Evolutionary conservation across 2,329 filamentous ascomycete genomes (phyloP).

Genomic region (Sporothrix variecibatus): DNA sequence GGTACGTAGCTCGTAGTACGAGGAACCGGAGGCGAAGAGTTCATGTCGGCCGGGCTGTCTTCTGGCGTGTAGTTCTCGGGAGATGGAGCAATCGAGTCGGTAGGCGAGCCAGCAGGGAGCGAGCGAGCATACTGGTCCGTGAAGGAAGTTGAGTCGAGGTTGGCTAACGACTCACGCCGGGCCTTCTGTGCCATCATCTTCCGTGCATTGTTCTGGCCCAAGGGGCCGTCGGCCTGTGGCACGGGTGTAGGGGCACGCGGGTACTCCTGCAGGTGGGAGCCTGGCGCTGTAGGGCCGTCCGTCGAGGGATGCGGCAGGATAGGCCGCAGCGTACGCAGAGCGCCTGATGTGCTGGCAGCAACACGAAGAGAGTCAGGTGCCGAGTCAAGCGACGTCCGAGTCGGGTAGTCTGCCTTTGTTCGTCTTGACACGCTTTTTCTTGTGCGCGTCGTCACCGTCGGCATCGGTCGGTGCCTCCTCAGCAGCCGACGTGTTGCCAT

Average conservation of each 20-base stretch:
- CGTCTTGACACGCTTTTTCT: constrained; percentile 78
- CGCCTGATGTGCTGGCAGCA: constrained; percentile 87
- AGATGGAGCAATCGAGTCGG: constrained; percentile 54
- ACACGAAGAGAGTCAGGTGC: constrained; percentile 80
- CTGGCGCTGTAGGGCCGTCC: constrained; percentile 37
- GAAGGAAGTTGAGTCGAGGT: constrained; percentile 38
- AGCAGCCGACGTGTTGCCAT: constrained; percentile 73
- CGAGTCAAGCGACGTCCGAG: constrained; percentile 67
- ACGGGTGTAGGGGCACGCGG: constrained; percentile 77
- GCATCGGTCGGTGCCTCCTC: constrained; percentile 59
- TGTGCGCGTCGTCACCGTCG: constrained; percentile 59
- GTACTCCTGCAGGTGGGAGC: constrained; percentile 66
- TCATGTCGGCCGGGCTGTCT: constrained; percentile 77
- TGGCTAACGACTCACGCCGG: constrained; percentile 59
- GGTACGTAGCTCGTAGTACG: constrained; percentile 55
- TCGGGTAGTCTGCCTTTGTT: constrained; percentile 65
- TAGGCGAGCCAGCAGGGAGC: constrained; percentile 58
- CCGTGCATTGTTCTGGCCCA: constrained; percentile 34
- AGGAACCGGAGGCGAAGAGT: constrained; percentile 85
- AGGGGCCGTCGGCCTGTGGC: constrained; percentile 49
- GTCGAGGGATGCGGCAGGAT: constrained; percentile 54
- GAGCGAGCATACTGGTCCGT: constrained; percentile 40
- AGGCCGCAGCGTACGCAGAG: constrained; percentile 80
- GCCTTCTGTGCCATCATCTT: constrained; percentile 47
- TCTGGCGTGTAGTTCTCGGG: constrained; percentile 56